phyloP scores from a whole-genome alignment of 1,284 basidiomycete species.

The Gastroboletus turbinatus region DNA sequence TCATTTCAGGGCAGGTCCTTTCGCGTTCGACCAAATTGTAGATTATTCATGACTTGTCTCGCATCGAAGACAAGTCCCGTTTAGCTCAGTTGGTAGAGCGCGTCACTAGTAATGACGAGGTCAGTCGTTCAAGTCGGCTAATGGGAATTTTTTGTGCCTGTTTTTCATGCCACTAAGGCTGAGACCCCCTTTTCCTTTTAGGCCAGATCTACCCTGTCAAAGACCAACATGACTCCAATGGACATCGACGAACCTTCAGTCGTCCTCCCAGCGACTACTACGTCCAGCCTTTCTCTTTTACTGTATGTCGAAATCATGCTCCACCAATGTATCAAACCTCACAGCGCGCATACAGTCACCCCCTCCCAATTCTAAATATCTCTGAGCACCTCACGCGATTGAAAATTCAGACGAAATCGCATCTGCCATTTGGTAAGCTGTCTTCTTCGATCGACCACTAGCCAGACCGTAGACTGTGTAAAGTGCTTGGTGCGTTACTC shows the following conservation, averaged over 20 bases:
- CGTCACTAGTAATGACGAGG: constrained; percentile 59
- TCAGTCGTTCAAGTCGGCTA: constrained; percentile 54
- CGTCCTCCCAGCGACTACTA: constrained; percentile 64
- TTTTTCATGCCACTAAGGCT: neutral
- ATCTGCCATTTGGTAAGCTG: constrained; percentile 62
- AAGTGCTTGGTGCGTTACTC: constrained; percentile 92
- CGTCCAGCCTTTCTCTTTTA: constrained; percentile 68
- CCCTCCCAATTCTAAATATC: constrained; percentile 93
- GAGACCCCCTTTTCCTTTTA: constrained; percentile 10
- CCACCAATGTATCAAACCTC: constrained; percentile 1
- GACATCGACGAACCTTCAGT: constrained; percentile 75
- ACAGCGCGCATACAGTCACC: constrained; percentile 66
- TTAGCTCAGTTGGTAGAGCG: constrained; percentile 64
- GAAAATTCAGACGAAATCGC: constrained; percentile 67
- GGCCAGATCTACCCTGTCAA: neutral
- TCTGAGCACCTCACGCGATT: constrained; percentile 92
- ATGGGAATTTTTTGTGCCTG: constrained; percentile 36
- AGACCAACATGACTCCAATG: constrained; percentile 61
- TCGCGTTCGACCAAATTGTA: constrained; percentile 37
- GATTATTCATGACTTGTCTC: neutral
- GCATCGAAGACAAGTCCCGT: constrained; percentile 24
- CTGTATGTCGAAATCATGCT: constrained; percentile 47
- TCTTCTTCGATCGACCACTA: neutral
- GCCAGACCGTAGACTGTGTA: neutral
- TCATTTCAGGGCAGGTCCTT: constrained; percentile 46